Base-by-base conservation (phyloP, 73 alveolate species). In the Paramecium bursaria region DNA sequence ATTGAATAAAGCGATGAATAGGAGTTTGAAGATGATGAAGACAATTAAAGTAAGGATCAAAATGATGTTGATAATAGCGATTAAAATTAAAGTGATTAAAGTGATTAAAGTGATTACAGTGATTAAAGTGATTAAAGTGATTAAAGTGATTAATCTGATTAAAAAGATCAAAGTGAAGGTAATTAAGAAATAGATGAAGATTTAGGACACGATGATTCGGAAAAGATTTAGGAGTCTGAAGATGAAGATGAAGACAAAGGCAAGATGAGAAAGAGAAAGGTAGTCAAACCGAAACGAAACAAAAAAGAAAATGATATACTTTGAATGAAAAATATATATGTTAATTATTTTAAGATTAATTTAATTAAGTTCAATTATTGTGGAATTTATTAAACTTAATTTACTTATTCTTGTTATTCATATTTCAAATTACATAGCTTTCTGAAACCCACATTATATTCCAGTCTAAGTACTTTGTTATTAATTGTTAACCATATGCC, bases 61-160 rank as follows among this genome's bases (percentile, higher is more conserved):
- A 57, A 67, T 33, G 13, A 57, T 57, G 82, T 39, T 15, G 60
- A 67, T 5, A 17, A 35, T 11, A 57, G 44, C 15, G 82, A 67
- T n/a, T n/a, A n/a, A n/a, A n/a, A n/a, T n/a, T n/a, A n/a, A n/a
- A n/a, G n/a, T n/a, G n/a, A n/a, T n/a, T n/a, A n/a, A n/a, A n/a
- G n/a, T n/a, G 82, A 67, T 35, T 35, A 67, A 14, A 33, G 31
- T 33, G 82, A 67, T 31, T 21, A 67, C 21, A 3, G 9, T 19
- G 57, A 67, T 1, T 22, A 31, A 17, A 14, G 39, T 25, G 79
- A 60, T 0, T n/a, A 60, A 2, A 52, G 3, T 0, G 53, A 30
- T 60, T 27, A 60, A 6, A 33, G 15, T 11, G 76, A 27, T 23
- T 27, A 57, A 2, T 23, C 26, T 0, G 52, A 13, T 29, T 13